Base-by-base conservation (phyloP, 163 green algal genomes). In the Chloroidium sp. region DNA sequence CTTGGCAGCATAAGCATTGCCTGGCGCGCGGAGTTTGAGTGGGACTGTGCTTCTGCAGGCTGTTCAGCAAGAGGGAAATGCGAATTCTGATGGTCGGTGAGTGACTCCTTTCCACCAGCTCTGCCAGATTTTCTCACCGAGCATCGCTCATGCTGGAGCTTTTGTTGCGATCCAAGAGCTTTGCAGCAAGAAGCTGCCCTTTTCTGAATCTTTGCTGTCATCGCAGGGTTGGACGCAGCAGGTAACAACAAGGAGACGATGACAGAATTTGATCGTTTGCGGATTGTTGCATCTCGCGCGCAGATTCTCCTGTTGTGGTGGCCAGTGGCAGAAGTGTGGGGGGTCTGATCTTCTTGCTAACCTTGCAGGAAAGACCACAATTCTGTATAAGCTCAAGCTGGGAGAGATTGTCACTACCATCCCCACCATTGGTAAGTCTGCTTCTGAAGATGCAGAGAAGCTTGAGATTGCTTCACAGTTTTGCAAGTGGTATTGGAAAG, bases 351-450 rank as follows among this genome's bases (percentile, higher is more conserved):
- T 78, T 4, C 75, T 72, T 6, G 64, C 64, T 36, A 95, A 99
- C 85, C 95, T 95, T 14, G 95, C 95, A 74, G 95, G 95, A 92
- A 99, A 99, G 86, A 99, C 95, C 62, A 99, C 95, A 74, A 98
- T 99, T 79, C 86, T 99, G 69, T 99, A 98, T 89, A 98, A 98
- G 91, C 90, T 99, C 81, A 98, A 99, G 91, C 93, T 99, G 57
- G 95, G 69, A 13, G 95, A 99, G 89, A 97, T 98, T 81, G 95
- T 99, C 36, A 98, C 95, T 36, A 98, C 95, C 75, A 98, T 99
- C 82, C 95, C 95, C 61, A 99, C 95, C 67, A 99, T 99, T 82
- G 95, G 95, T 98, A 85, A 83, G 84, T 76, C 2, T 75, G 8
- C n/a, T 58, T 74, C 60, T 72, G 64, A 6, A 72, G 64, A 72